Evolutionary conservation across 2,329 filamentous ascomycete species (phyloP).

Genomic region (Pleoardoris graminearum): DNA sequence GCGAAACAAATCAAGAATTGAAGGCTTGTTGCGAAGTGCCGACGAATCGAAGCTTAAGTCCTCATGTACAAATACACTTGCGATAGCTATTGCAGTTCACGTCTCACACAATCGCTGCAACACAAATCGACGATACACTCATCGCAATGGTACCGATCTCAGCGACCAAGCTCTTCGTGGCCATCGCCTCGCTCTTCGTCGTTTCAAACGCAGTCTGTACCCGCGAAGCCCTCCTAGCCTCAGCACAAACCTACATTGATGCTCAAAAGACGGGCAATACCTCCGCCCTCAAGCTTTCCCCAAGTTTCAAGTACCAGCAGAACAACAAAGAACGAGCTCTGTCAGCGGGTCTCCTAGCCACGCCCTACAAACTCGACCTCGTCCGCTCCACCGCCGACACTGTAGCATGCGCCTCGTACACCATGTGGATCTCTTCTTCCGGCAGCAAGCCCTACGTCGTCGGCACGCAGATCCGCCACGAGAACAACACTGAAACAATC

Average conservation of each 20-base stretch:
- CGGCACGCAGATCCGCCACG: constrained; percentile 31
- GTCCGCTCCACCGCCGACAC: constrained; percentile 33
- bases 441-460: constrained; percentile 33
- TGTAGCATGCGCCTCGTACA: constrained; percentile 34
- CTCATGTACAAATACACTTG: not conserved
- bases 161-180: not conserved
- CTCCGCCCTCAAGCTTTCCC: constrained; percentile 22
- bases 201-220: constrained; percentile 25
- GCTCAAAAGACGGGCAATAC: constrained; percentile 28
- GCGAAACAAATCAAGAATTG: not conserved
- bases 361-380: constrained; percentile 26
- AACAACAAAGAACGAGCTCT: constrained; percentile 36
- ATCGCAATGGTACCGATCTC: not conserved
- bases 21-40: not conserved
- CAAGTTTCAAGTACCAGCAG: constrained; percentile 35
- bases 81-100: too few relatives aligned
- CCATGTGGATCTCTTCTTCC: constrained; percentile 29
- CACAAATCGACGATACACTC: not conserved
- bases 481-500: constrained; percentile 26
- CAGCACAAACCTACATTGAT: constrained; percentile 28
- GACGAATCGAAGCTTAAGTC: not conserved
- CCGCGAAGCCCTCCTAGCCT: constrained; percentile 29
- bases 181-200: not conserved
- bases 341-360: constrained; percentile 22
- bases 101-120: too few relatives aligned